Conservation (phyloP, 2,329 filamentous ascomycete species). For the Fusarium mexicanum region DNA sequence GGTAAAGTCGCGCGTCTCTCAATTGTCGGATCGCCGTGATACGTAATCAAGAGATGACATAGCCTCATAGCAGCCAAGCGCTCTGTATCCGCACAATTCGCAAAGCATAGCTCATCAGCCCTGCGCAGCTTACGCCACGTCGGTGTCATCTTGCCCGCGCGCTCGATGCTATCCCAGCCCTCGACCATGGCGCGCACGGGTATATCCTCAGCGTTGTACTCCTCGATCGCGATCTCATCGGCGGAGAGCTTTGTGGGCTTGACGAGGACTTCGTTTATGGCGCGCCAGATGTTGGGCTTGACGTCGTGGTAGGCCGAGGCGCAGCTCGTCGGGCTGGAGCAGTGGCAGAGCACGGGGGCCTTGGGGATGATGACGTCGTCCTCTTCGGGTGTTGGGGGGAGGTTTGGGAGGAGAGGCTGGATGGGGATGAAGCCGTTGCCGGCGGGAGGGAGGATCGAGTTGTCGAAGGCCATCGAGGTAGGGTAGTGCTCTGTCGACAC, state of each 20-base stretch:
- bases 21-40: slow-evolving; percentile 41
- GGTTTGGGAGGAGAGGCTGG: neutral
- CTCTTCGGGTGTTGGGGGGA: neutral
- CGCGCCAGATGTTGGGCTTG: slow-evolving; percentile 39
- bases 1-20: slow-evolving; percentile 36
- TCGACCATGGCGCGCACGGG: slow-evolving; percentile 40
- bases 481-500: neutral
- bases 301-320: neutral
- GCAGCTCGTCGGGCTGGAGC: slow-evolving; percentile 10
- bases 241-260: slow-evolving; percentile 18
- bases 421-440: slow-evolving; percentile 1
- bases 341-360: slow-evolving; percentile 4
- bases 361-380: slow-evolving; percentile 20
- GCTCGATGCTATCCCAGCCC: slow-evolving; percentile 45
- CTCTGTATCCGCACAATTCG: slow-evolving; percentile 27
- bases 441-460: slow-evolving; percentile 1
- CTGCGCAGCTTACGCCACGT: slow-evolving; percentile 43
- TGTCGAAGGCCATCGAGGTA: slow-evolving; percentile 10
- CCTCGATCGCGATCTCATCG: slow-evolving; percentile 29
- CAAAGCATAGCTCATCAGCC: slow-evolving; percentile 41
- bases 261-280: slow-evolving; percentile 36
- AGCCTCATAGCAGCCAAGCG: slow-evolving; percentile 39
- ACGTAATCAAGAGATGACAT: slow-evolving; percentile 41
- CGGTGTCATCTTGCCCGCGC: slow-evolving; percentile 37
- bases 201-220: slow-evolving; percentile 38